phyloP scores from a whole-genome alignment of 2,329 filamentous ascomycete genomes.

The Pseudocercospora fuligena region DNA sequence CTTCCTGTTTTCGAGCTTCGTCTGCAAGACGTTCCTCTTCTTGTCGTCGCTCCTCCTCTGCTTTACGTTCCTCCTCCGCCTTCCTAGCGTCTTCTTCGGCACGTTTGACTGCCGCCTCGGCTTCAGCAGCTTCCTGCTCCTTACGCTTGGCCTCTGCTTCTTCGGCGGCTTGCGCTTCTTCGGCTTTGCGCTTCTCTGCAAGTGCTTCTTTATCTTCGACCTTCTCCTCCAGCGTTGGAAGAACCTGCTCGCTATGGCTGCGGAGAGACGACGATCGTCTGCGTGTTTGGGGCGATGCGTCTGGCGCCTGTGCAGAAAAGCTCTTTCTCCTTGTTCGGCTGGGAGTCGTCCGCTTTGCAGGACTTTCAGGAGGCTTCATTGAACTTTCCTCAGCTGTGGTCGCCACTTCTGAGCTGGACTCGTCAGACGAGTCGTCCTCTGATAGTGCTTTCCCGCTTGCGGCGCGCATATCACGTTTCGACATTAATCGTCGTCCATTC shows the following conservation, averaged over 20 bases:
- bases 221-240: conserved; percentile 35
- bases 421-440: conserved; percentile 36
- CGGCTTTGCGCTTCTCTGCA: conserved; percentile 27
- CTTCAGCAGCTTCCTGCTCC: conserved; percentile 33
- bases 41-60: conserved; percentile 33
- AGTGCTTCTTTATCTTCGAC: conserved; percentile 26
- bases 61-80: conserved; percentile 35
- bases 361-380: conserved; percentile 38
- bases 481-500: conserved; percentile 42
- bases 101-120: conserved; percentile 30
- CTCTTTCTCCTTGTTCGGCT: conserved; percentile 37
- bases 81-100: conserved; percentile 30
- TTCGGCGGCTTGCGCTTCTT: conserved; percentile 23
- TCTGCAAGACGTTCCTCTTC: conserved; percentile 30
- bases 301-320: conserved; percentile 30
- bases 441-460: conserved; percentile 37
- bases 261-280: conserved; percentile 36
- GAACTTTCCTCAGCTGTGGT: conserved; percentile 23
- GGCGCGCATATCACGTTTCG: conserved; percentile 42
- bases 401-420: conserved; percentile 30
- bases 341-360: conserved; percentile 30
- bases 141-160: conserved; percentile 25
- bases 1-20: conserved; percentile 30
- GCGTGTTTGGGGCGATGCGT: conserved; percentile 31
- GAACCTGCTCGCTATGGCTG: conserved; percentile 26